Percentiles rank a stretch among this genome's conserved stretches.
Conservation (phyloP, 2,329 filamentous ascomycete genomes). For the Aureobasidium lini region DNA sequence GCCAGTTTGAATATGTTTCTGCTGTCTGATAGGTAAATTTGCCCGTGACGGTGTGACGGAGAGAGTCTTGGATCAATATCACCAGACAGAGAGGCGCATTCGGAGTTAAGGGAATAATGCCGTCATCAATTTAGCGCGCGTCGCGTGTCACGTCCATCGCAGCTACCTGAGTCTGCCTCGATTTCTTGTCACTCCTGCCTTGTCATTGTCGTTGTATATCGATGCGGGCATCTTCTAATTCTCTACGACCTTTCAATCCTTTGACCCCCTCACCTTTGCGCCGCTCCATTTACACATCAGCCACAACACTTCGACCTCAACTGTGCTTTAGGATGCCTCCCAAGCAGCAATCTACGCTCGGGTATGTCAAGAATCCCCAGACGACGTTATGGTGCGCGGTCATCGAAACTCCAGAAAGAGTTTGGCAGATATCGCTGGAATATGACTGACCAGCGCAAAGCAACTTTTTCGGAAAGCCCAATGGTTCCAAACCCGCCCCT, state of each 20-base stretch:
- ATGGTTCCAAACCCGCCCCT: slow-evolving; percentile 50
- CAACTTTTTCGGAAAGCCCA: slow-evolving; percentile 72
- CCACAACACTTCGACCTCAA: background rate
- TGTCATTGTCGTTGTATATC: background rate
- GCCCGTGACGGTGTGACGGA: no score
- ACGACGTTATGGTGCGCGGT: slow-evolving; percentile 63
- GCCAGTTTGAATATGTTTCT: slow-evolving; percentile 22
- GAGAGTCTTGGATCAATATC: background rate
- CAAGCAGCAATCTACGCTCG: slow-evolving; percentile 78
- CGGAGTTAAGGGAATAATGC: background rate
- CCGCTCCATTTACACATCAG: background rate
- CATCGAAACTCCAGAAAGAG: background rate
- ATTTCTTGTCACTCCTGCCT: background rate
- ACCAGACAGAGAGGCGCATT: background rate
- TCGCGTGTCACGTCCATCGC: background rate
- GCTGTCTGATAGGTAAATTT: background rate
- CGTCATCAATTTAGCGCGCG: slow-evolving; percentile 4
- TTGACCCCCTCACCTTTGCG: background rate
- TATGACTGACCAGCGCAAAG: slow-evolving; percentile 40
- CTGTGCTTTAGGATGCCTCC: slow-evolving; percentile 33
- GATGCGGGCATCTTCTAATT: background rate
- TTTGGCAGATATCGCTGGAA: background rate
- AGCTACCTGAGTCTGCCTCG: background rate
- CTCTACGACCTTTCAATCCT: background rate
- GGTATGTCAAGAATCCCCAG: slow-evolving; percentile 75